These are phyloP conservation scores for Beauveria brongniartii DNA, from an alignment of 2,329 filamentous ascomycete genomes.

Conservation along the genomic window DNA sequence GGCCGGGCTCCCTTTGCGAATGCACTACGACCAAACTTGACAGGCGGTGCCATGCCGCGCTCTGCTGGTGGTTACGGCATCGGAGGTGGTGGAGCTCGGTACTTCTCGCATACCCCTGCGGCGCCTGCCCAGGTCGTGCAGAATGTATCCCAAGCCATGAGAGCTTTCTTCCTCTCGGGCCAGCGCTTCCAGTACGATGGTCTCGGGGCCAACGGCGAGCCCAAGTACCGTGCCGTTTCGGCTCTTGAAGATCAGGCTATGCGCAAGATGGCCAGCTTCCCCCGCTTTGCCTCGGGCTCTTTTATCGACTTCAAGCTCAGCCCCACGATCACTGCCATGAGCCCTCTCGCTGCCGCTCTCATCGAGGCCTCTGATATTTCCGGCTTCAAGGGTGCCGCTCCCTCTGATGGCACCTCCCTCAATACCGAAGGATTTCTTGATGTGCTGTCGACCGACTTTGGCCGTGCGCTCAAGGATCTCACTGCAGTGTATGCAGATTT, in stretches of 20 bases:
- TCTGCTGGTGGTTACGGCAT: constrained; percentile 83
- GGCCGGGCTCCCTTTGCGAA: constrained; percentile 79
- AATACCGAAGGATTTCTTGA: constrained; percentile 80
- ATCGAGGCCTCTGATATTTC: constrained; percentile 37
- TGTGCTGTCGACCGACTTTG: constrained; percentile 79
- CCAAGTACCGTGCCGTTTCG: constrained; percentile 71
- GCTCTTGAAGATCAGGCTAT: constrained; percentile 64
- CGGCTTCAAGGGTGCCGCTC: constrained; percentile 31
- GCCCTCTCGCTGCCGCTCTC: constrained; percentile 54
- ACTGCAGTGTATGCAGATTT: constrained; percentile 73
- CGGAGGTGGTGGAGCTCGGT: constrained; percentile 67
- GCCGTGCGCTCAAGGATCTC: constrained; percentile 75
- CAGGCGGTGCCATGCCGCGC: constrained; percentile 74
- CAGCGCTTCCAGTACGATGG: constrained; percentile 85
- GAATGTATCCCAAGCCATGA: constrained; percentile 88
- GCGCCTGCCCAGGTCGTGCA: constrained; percentile 84
- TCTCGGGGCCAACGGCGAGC: constrained; percentile 62
- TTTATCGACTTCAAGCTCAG: constrained; percentile 83
- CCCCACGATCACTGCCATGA: constrained; percentile 84
- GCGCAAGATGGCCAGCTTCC: constrained; percentile 54
- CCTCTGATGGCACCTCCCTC: constrained; percentile 50
- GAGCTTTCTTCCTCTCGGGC: constrained; percentile 87
- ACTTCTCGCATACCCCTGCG: constrained; percentile 84
- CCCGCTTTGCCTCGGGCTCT: constrained; percentile 58
- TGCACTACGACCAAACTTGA: constrained; percentile 83